Conservation (phyloP, 176 grass and related monocot species). For the Pontederia crassipes region DNA sequence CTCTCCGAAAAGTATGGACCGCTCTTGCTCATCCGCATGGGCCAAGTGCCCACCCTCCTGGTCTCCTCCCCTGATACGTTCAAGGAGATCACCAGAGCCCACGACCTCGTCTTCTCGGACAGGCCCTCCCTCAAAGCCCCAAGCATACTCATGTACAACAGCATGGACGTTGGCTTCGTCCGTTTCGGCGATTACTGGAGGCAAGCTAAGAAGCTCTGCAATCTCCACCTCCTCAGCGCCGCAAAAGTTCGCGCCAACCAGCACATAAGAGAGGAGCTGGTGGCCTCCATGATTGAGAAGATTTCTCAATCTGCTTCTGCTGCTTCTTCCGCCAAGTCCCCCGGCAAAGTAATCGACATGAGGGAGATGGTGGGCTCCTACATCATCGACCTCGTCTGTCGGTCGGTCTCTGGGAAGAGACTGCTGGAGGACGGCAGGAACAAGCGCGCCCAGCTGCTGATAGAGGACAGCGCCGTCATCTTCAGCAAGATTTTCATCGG, state of each 20-base stretch:
- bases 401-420: conserved; percentile 19
- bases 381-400: conserved; percentile 21
- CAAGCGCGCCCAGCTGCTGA: conserved; percentile 2
- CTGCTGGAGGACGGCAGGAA: background rate
- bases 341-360: conserved; percentile 5
- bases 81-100: conserved; percentile 10
- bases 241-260: background rate
- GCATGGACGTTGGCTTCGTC: conserved; percentile 10
- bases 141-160: background rate
- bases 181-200: conserved; percentile 22
- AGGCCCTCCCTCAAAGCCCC: background rate
- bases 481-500: conserved; percentile 16
- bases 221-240: conserved; percentile 15
- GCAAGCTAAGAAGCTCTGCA: conserved; percentile 20
- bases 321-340: too few species aligned
- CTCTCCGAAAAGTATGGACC: background rate
- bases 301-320: conserved; percentile 2
- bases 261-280: background rate
- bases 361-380: conserved; percentile 4
- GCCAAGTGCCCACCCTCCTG: background rate
- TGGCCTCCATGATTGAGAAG: background rate
- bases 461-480: background rate
- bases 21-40: background rate
- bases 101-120: conserved; percentile 5
- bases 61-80: conserved; percentile 21